Percentiles rank a stretch among this genome's conserved stretches.
These are phyloP conservation scores for Dioscorea dumetorum DNA, from an alignment of 106 monocot genomes.

Conservation along the genomic window DNA sequence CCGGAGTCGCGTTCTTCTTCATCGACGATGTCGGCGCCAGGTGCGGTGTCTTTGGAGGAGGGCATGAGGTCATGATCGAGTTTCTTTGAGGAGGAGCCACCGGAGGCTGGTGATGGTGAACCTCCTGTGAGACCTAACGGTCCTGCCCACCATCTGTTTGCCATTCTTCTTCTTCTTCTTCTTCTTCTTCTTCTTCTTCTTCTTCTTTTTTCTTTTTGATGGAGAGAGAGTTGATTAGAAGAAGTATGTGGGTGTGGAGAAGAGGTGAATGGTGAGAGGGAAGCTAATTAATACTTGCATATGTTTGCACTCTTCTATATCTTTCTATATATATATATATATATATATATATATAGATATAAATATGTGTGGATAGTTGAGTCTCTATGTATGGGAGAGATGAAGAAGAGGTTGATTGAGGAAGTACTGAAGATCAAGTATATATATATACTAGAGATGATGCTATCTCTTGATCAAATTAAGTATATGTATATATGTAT, in stretches of 20 bases:
- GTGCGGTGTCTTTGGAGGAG: background rate
- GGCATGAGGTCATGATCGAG: background rate
- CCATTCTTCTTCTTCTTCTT: constrained; percentile 4
- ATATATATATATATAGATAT: background rate
- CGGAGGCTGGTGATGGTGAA: background rate
- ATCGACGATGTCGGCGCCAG: background rate
- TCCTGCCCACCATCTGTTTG: constrained; percentile 15
- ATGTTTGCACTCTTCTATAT: no score
- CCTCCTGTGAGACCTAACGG: constrained; percentile 7
- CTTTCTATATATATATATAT: background rate
- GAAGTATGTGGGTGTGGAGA: no score
- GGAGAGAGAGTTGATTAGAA: background rate
- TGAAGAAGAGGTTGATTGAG: no score
- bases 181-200: background rate
- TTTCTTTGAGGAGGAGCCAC: background rate
- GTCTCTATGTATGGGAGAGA: background rate
- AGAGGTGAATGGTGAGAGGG: background rate
- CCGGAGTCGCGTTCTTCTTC: constrained; percentile 4
- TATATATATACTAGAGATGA: no score
- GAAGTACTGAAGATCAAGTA: no score
- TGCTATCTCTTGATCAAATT: no score
- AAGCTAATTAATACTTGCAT: no score
- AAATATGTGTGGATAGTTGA: background rate
- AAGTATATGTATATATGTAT: no score
- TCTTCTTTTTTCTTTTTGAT: background rate